Percentiles rank a stretch among this genome's conserved stretches.
phyloP scores from a whole-genome alignment of 352 stramenopile genomes.

The Phytophthora sansomeana region DNA sequence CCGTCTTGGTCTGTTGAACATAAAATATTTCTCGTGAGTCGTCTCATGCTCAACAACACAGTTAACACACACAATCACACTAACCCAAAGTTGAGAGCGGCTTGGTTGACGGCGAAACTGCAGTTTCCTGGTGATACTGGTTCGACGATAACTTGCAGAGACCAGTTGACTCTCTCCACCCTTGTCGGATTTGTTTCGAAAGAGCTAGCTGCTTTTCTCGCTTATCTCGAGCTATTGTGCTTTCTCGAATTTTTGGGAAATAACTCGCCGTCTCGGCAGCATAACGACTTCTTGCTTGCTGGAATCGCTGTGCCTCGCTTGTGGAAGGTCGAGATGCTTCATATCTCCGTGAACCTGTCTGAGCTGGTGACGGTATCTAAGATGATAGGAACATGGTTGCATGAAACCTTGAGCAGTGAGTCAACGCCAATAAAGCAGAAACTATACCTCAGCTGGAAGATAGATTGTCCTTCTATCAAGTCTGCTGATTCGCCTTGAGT shows the following conservation, averaged over 20 bases:
- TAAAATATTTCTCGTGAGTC: too few relatives aligned
- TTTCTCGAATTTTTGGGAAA: constrained; percentile 65
- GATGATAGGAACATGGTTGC: not conserved
- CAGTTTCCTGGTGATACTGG: not conserved
- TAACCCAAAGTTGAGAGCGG: constrained; percentile 12
- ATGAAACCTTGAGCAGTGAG: not conserved
- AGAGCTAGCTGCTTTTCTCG: constrained; percentile 43
- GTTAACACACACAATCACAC: not conserved
- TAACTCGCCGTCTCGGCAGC: constrained; percentile 50
- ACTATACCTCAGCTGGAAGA: constrained; percentile 34
- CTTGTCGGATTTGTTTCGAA: constrained; percentile 9
- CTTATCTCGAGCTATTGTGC: constrained; percentile 43
- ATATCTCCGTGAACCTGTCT: constrained; percentile 36
- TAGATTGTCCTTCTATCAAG: constrained; percentile 50
- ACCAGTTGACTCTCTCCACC: constrained; percentile 1
- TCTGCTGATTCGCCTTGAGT: constrained; percentile 6
- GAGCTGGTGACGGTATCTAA: constrained; percentile 41
- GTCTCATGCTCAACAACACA: too few relatives aligned
- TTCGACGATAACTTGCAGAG: not conserved
- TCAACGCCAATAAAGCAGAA: constrained; percentile 1
- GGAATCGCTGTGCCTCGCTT: constrained; percentile 37
- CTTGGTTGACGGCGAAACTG: not conserved
- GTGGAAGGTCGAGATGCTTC: constrained; percentile 45
- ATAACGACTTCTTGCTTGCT: constrained; percentile 41
- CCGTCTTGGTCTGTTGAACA: constrained; percentile 43